phyloP scores from a whole-genome alignment of 495 filamentous ascomycete genomes.

The Aspergillus biplanus region DNA sequence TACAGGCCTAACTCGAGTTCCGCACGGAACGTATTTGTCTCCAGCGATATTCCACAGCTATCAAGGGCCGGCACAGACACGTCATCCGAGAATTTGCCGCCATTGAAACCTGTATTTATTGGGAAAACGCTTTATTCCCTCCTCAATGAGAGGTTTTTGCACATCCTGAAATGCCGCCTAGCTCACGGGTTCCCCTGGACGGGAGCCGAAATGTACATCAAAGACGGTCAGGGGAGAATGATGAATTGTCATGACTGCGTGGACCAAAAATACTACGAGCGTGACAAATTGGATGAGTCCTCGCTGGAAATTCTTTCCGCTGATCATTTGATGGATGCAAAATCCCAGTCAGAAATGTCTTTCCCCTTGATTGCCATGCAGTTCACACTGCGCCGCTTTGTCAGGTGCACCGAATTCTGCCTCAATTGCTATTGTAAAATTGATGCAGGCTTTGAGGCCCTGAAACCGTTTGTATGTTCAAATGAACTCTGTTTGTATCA shows the following conservation, averaged over 20 bases:
- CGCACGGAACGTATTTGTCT: slow-evolving; percentile 54
- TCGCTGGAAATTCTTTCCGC: slow-evolving; percentile 38
- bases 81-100: background rate
- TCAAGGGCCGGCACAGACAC: background rate
- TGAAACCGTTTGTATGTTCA: slow-evolving; percentile 90
- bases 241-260: slow-evolving; percentile 9
- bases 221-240: slow-evolving; percentile 44
- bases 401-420: slow-evolving; percentile 86
- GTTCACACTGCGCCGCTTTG: slow-evolving; percentile 77
- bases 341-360: slow-evolving; percentile 39
- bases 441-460: slow-evolving; percentile 73
- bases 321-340: slow-evolving; percentile 55
- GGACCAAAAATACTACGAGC: slow-evolving; percentile 18
- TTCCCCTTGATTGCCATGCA: slow-evolving; percentile 80
- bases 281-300: slow-evolving; percentile 33
- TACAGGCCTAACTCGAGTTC: slow-evolving; percentile 51
- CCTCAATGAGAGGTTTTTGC: slow-evolving; percentile 67
- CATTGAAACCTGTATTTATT: slow-evolving; percentile 55
- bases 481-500: slow-evolving; percentile 83
- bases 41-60: slow-evolving; percentile 1
- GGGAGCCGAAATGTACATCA: slow-evolving; percentile 65
- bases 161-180: slow-evolving; percentile 63
- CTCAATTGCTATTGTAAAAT: slow-evolving; percentile 80
- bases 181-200: slow-evolving; percentile 64
- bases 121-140: slow-evolving; percentile 72